A percentile compares a stretch with the other conserved stretches of the same genome.
Evolutionary conservation across 306 rosid species (phyloP).

Genomic region (Rubus parviflorus): DNA sequence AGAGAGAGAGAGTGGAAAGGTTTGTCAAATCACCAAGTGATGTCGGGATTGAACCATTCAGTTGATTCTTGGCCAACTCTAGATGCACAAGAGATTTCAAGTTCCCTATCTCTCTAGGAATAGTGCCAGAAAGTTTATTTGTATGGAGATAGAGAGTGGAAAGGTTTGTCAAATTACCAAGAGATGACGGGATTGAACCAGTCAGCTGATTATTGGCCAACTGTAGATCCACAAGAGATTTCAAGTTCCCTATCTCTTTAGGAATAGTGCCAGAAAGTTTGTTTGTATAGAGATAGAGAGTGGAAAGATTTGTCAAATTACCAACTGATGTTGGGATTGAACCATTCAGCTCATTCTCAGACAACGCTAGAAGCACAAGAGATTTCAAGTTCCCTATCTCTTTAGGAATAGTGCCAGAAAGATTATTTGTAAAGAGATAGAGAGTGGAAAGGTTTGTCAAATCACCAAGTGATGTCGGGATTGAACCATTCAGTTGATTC

Average conservation of each 20-base stretch:
- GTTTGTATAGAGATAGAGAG: too few species aligned
- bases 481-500: neutral
- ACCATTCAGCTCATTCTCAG: conserved; percentile 22
- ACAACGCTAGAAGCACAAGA: neutral
- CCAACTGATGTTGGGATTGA: too few species aligned
- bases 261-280: conserved; percentile 10
- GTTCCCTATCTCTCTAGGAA: neutral
- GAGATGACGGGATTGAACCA: neutral
- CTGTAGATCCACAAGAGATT: neutral
- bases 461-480: too few species aligned
- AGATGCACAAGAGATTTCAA: conserved; percentile 4
- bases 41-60: too few species aligned
- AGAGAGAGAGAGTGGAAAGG: too few species aligned
- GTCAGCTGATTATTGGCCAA: neutral
- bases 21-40: conserved; percentile 31
- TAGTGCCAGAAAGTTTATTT: conserved; percentile 7
- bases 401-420: conserved; percentile 7
- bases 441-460: too few species aligned
- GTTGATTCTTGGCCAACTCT: too few species aligned
- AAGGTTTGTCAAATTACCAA: conserved; percentile 1
- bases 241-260: neutral
- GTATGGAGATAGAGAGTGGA: neutral
- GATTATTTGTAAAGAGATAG: fast-evolving
- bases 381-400: conserved; percentile 15
- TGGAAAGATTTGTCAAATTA: too few species aligned